Evolutionary conservation across 2,329 filamentous ascomycete genomes (phyloP).

Genomic region (Phaeosphaeria sp.): DNA sequence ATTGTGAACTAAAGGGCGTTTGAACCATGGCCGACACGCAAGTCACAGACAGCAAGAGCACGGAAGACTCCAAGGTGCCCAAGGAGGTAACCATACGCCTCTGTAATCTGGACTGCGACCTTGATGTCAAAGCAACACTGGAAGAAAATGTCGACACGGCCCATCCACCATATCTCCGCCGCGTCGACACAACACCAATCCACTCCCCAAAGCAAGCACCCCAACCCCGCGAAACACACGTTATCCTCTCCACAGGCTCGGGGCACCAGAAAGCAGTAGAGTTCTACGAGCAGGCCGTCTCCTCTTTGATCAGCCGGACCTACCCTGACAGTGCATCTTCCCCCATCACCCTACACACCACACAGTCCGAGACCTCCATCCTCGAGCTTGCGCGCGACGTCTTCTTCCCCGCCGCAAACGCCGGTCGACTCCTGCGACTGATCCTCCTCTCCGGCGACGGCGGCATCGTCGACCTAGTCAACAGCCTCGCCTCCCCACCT

Average conservation of each 20-base stretch:
- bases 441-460: slow-evolving; percentile 88
- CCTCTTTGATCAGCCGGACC: not conserved
- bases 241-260: slow-evolving; percentile 55
- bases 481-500: slow-evolving; percentile 60
- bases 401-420: slow-evolving; percentile 58
- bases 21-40: slow-evolving; percentile 9
- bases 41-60: slow-evolving; percentile 7
- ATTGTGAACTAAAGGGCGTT: too few species aligned
- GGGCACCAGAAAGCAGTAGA: slow-evolving; percentile 49
- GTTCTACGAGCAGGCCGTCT: slow-evolving; percentile 49
- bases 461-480: slow-evolving; percentile 81
- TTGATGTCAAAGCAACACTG: slow-evolving; percentile 10
- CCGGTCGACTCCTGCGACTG: slow-evolving; percentile 57
- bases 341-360: slow-evolving; percentile 56
- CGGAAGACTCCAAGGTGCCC: not conserved
- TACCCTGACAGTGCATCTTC: not conserved
- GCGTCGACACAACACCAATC: slow-evolving; percentile 24
- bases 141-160: slow-evolving; percentile 18
- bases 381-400: slow-evolving; percentile 63
- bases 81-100: slow-evolving; percentile 14
- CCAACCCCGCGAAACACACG: slow-evolving; percentile 42
- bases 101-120: slow-evolving; percentile 9
- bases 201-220: slow-evolving; percentile 9
- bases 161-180: slow-evolving; percentile 22
- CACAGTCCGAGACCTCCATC: slow-evolving; percentile 69